A percentile compares a stretch with the other conserved stretches of the same genome.
These are phyloP conservation scores for Prunus mume DNA, from an alignment of 306 rosid genomes.

Conservation along the genomic window DNA sequence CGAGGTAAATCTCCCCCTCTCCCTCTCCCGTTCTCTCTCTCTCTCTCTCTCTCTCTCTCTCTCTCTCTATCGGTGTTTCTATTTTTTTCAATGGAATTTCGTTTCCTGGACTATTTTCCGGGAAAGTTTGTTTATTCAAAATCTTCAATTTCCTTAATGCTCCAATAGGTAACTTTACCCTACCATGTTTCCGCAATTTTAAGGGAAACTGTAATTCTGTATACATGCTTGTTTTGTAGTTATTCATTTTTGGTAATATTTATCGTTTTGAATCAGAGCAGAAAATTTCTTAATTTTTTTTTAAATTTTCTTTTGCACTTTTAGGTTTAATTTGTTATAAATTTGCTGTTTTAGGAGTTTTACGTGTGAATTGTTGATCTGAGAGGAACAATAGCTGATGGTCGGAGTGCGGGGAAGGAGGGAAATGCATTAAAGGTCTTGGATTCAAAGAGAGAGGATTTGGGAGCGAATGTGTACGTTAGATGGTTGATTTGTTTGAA, in stretches of 20 bases:
- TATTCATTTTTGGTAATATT: not conserved
- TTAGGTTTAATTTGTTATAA: constrained; percentile 9
- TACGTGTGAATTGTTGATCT: constrained; percentile 41
- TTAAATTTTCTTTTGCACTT: not conserved
- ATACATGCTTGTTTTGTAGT: not conserved
- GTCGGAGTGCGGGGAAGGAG: constrained; percentile 36
- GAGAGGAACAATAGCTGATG: constrained; percentile 27
- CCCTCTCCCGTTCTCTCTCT: not conserved
- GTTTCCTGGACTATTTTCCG: not conserved
- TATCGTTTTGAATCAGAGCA: not conserved
- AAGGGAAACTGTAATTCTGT: not conserved
- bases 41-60: not conserved
- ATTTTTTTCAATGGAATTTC: not conserved
- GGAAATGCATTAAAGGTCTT: constrained; percentile 19
- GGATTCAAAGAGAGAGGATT: constrained; percentile 22
- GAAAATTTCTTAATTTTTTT: not conserved
- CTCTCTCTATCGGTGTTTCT: not conserved
- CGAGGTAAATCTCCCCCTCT: constrained; percentile 37
- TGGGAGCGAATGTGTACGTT: not conserved
- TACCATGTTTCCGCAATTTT: not conserved
- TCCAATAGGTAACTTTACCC: constrained; percentile 4
- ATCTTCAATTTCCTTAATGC: not conserved
- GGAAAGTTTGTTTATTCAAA: not conserved
- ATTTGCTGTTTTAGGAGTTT: constrained; percentile 28
- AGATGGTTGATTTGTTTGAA: constrained; percentile 24